Evolutionary conservation across 2,329 filamentous ascomycete genomes (phyloP), one percentile per base, ranked within the genome.

Genomic region (Dactylellina cionopaga): DNA sequence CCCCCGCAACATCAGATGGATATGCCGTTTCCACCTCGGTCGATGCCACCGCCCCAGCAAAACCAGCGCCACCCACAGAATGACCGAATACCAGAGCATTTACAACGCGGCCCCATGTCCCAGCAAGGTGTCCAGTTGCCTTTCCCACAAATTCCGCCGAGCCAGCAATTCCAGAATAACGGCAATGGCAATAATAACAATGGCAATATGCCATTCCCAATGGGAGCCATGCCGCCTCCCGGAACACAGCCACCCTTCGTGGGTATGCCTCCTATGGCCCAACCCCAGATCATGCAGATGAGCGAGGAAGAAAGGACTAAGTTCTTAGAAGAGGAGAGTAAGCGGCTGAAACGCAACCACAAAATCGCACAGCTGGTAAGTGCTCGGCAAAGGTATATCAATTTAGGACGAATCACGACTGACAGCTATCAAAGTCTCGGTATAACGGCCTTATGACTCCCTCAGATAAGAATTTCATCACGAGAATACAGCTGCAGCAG

Each of bases 391-490:
- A n/a, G n/a, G n/a, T 10, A 27, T 39, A 1, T 49, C 47, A 9
- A 37, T 13, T 15, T 17, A 13, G 2, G 17, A 47, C 17, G 19
- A 15, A n/a, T 9, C 11, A 35, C 27, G 25, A 17, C 68, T 72
- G 94, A 93, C 82, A 84, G 83, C 97, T 58, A 96, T 92, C 22
- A 92, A n/a, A 92, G 81, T 92, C 76, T 39, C 75, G 74, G 27
- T 77, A 96, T 77, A 99, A 99, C 78, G 95, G 95, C 22, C 83
- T 99, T 73, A 99, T 99, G 95, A 99, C 95, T 2, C 95, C 95
- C 0, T 94, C 98, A 79, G 95, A 99, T 82, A 99, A 99, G 85
- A 99, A 97, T 80, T 99, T 98, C 81, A 96, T 99, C 76, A 98
- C 95, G 3, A 89, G 95, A 15, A 99, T 99, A 75, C 95, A 99